Percentiles rank a stretch among this genome's conserved stretches.
phyloP scores from a whole-genome alignment of 805 yeast genomes.

The Lachancea meyersii region DNA sequence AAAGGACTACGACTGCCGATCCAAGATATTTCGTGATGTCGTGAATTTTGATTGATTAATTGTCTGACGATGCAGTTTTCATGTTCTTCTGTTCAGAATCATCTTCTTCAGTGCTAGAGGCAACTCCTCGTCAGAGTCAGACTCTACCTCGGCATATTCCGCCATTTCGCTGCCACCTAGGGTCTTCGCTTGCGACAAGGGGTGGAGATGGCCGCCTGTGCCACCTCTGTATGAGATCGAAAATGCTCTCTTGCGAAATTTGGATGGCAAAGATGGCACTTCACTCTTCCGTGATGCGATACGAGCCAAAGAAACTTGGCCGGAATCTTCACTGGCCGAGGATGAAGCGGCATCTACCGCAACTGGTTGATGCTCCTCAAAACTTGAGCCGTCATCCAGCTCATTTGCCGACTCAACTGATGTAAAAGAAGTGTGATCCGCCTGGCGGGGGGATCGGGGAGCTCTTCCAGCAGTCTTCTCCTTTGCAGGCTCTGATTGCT shows the following conservation, averaged over 20 bases:
- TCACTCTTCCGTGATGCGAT: conserved; percentile 26
- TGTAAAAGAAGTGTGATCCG: conserved; percentile 6
- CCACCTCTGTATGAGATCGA: conserved; percentile 34
- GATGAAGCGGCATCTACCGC: conserved; percentile 9
- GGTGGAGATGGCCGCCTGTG: conserved; percentile 13
- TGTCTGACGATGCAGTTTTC: no score
- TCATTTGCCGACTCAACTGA: conserved; percentile 13
- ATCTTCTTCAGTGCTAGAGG: conserved; percentile 36
- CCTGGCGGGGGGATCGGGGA: not conserved
- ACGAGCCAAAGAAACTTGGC: conserved; percentile 20
- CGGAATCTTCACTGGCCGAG: conserved; percentile 8
- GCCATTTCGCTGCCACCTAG: conserved; percentile 24
- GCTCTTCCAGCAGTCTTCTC: conserved; percentile 4
- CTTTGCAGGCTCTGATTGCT: conserved; percentile 1
- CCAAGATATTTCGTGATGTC: no score
- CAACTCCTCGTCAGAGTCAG: conserved; percentile 28
- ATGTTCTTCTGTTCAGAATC: conserved; percentile 2
- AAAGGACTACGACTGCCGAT: no score
- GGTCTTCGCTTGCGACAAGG: conserved; percentile 19
- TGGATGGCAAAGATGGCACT: conserved; percentile 19
- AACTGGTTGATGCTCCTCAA: conserved; percentile 12
- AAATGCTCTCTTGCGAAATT: conserved; percentile 33
- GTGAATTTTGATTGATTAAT: no score
- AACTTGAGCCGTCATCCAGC: not conserved
- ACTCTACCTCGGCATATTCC: conserved; percentile 9